These are phyloP conservation scores for Phialophora verrucosa DNA, from an alignment of 2,329 filamentous ascomycete genomes.

Conservation along the genomic window DNA sequence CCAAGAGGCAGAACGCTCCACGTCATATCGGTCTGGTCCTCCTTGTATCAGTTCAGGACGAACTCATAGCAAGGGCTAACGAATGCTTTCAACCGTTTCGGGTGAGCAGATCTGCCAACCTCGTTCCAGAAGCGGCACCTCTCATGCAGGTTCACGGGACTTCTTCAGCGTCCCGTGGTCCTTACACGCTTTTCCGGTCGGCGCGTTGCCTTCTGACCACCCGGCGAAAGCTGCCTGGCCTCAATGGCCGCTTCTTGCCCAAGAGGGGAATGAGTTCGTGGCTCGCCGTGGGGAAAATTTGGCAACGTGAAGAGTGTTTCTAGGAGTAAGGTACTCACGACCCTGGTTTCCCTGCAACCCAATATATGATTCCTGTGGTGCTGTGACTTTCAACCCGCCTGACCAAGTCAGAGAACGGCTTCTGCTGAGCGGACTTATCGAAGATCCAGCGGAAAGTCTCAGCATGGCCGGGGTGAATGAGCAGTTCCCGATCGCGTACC, in stretches of 20 bases:
- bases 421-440: not conserved
- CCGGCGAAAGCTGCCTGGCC: not conserved
- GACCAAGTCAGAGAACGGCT: not conserved
- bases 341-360: too few species aligned
- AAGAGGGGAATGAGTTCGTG: not conserved
- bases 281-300: not conserved
- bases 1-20: not conserved
- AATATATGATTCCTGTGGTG: too few species aligned
- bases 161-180: too few species aligned
- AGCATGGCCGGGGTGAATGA: not conserved
- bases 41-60: not conserved
- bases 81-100: too few species aligned
- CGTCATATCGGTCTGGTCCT: not conserved
- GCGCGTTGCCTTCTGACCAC: not conserved
- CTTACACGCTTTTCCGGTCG: not conserved
- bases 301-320: too few species aligned
- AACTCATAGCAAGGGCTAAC: not conserved
- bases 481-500: not conserved
- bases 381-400: not conserved
- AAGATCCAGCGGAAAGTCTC: slow-evolving; percentile 1
- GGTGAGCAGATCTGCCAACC: too few species aligned
- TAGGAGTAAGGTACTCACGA: too few species aligned
- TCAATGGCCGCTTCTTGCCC: not conserved
- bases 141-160: too few species aligned
- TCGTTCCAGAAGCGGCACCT: too few species aligned